phyloP scores from a whole-genome alignment of 2,329 filamentous ascomycete genomes.

The Scedosporium minutisporum region DNA sequence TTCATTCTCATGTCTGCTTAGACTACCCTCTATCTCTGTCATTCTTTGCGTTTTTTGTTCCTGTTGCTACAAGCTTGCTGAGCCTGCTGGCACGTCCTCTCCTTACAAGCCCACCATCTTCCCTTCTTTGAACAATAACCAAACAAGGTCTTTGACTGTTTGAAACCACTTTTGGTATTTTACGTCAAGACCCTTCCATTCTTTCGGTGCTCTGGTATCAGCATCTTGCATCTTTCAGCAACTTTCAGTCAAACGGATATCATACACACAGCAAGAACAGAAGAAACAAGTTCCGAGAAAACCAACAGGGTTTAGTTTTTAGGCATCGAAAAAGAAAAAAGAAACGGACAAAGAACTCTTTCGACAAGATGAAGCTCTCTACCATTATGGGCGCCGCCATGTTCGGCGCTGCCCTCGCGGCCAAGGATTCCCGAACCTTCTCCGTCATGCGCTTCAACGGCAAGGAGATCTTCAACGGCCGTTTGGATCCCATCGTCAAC shows the following conservation, averaged over 20 bases:
- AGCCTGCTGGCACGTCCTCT: slow-evolving; percentile 6
- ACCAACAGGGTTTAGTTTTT: neutral
- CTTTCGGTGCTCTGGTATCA: slow-evolving; percentile 5
- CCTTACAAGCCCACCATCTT: neutral
- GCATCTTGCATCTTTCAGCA: neutral
- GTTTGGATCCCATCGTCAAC: slow-evolving; percentile 57
- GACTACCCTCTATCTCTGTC: neutral
- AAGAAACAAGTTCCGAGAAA: neutral
- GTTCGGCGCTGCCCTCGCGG: slow-evolving; percentile 25
- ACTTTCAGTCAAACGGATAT: neutral
- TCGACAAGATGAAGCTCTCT: slow-evolving; percentile 5
- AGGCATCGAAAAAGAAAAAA: neutral
- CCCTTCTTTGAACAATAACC: neutral
- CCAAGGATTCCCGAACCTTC: slow-evolving; percentile 43
- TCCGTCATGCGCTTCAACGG: slow-evolving; percentile 65
- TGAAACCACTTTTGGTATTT: neutral
- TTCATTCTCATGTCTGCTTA: neutral
- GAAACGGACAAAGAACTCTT: neutral
- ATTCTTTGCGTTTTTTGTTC: neutral
- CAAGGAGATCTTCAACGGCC: slow-evolving; percentile 50
- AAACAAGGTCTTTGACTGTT: neutral
- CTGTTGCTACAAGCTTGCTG: neutral
- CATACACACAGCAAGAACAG: neutral
- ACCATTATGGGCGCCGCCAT: slow-evolving; percentile 24
- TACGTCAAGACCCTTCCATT: neutral